phyloP scores from a whole-genome alignment of 306 rosid genomes.

The Casuarina glauca region DNA sequence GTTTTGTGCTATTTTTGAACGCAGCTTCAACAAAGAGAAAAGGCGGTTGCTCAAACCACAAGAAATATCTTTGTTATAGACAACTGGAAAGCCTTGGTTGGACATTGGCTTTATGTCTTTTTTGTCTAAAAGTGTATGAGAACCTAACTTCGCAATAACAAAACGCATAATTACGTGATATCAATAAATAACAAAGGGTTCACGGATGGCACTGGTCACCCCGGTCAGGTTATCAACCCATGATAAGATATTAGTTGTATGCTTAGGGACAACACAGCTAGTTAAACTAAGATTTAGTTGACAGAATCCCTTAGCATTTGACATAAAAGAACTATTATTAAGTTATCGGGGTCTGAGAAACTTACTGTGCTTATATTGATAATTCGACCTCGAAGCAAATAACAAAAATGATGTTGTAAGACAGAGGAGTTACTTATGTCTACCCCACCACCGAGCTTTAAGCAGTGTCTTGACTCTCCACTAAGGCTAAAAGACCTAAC shows the following conservation, averaged over 20 bases:
- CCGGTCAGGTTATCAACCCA: background rate
- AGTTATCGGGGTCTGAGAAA: no score
- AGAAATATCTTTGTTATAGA: slow-evolving; percentile 18
- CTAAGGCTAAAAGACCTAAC: background rate
- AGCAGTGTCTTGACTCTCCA: background rate
- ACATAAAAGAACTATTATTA: no score
- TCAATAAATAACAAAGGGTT: background rate
- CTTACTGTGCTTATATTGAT: no score
- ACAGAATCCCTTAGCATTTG: no score
- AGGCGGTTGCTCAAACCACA: slow-evolving; percentile 33
- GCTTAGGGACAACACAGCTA: no score
- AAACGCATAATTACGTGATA: background rate
- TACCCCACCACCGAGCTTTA: background rate
- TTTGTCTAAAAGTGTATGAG: slow-evolving; percentile 2
- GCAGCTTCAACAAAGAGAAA: background rate
- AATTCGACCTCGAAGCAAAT: no score
- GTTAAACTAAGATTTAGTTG: no score
- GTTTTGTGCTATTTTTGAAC: slow-evolving; percentile 33
- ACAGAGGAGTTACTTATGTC: no score
- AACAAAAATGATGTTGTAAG: no score
- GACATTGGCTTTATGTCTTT: slow-evolving; percentile 34
- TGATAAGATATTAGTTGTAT: no score
- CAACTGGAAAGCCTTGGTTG: slow-evolving; percentile 25
- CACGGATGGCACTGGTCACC: background rate
- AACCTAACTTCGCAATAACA: slow-evolving; percentile 12